Base-by-base conservation (phyloP, 2,329 filamentous ascomycete species). In the Colletotrichum sublineola region DNA sequence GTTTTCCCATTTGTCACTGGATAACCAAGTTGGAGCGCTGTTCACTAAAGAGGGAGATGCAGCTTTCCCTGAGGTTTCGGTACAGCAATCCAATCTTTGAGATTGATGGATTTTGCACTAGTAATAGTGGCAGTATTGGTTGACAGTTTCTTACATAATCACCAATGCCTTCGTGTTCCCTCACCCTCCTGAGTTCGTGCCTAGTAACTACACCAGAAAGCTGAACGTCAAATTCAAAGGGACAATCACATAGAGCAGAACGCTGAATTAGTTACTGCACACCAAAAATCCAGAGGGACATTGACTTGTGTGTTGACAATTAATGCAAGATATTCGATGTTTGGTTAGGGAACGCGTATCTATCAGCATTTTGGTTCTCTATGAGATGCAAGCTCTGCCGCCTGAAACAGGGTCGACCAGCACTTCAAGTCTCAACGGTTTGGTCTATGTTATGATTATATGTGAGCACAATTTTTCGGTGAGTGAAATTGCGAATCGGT, bases 1-100 rank as follows among this genome's bases (percentile, higher is more conserved):
- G 31, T 68, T 74, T 46, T 61, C 61, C 20, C 38, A 65, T 15
- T 46, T 73, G 36, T 53, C 60, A 3, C 56, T 65, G 12, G 20
- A 63, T 9, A 53, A 40, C 1, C 36, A 52, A 14, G 48, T 40
- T 5, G 31, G 11, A 14, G 6, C 60, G 0, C 12, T 74, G 15
- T 63, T 74, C 20, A 57, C 48, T 0, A 46, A 46, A 20, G n/a
- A 6, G 1, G 68, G 68, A 1, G 61, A 74, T 44, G 38, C 29
- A 9, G 60, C 42, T 18, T 61, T 56, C 18, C 55, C 60, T 4
- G 72, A 74, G 36, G 60, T 72, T 18, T 3, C n/a, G 1, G 50
- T 65, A 29, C 31, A 57, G 8, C 18, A 48, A 40, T 36, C 31
- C 29, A 36, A 14, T 11, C 5, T 66, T 38, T 73, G 42, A 73